Evolutionary conservation across 345 rosid genomes (phyloP), one percentile per base, ranked within the genome.

Genomic region (Combretum micranthum): DNA sequence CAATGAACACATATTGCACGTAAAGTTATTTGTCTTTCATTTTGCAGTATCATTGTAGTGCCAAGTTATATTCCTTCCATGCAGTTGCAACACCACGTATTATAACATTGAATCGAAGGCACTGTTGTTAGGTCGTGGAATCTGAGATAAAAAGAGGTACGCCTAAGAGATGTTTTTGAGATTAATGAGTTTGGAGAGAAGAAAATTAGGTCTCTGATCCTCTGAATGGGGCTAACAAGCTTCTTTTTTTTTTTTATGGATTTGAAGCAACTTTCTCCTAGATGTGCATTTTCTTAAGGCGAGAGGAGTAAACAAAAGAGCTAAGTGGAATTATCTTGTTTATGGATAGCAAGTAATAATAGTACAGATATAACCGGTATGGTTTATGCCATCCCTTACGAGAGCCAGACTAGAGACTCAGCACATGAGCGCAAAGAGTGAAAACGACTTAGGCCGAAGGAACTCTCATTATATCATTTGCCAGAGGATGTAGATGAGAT

Each of bases 101-200:
- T 90, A 92, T 82, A 51, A 86, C 55, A 53, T 86, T 92, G 76
- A n/a, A n/a, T n/a, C n/a, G n/a, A 81, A 92, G 13, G 93, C 81
- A 54, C 79, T 75, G 16, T 83, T 81, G 53, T 84, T 70, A 39
- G 90, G 95, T 9, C 32, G 54, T 11, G 78, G 79, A 39, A 88
- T 74, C 6, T 61, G 83, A 53, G 71, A 47, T 69, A 92, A 88
- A 44, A 92, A 59, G 49, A 71, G 63, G 32, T 82, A 75, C 11
- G 95, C 87, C 25, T 92, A 86, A 56, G 45, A 3, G 53, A 74
- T 71, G 71, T 85, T 77, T 45, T 75, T 78, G 62, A 88, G 74
- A 37, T 72, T 76, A 46, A 91, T 75, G 73, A 86, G 74, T 48
- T 72, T 85, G 63, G 86, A 69, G 67, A 91, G 86, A 50, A 91